phyloP scores from a whole-genome alignment of 352 stramenopile species.

The Phytopythium litorale region DNA sequence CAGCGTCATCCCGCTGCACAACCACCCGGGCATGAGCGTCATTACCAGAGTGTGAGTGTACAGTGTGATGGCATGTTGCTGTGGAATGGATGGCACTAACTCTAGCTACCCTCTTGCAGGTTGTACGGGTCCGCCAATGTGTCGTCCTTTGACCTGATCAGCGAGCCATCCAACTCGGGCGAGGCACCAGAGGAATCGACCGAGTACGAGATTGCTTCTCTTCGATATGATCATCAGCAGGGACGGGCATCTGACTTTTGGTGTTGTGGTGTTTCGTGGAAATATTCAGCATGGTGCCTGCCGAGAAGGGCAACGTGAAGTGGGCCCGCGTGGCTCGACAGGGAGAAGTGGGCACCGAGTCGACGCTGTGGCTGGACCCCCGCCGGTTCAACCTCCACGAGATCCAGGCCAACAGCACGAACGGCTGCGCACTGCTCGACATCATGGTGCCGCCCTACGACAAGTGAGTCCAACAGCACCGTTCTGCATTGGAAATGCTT shows the following conservation, averaged over 20 bases:
- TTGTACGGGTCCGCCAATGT: slow-evolving; percentile 72
- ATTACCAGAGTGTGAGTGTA: slow-evolving; percentile 68
- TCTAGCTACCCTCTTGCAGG: slow-evolving; percentile 18
- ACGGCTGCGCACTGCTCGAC: slow-evolving; percentile 74
- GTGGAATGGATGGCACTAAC: neutral
- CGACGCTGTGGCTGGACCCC: slow-evolving; percentile 79
- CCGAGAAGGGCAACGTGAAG: slow-evolving; percentile 36
- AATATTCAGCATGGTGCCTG: slow-evolving; percentile 22
- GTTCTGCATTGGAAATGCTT: neutral
- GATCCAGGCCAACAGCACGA: slow-evolving; percentile 63
- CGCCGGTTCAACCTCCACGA: slow-evolving; percentile 82
- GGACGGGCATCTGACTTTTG: neutral
- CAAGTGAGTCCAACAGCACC: slow-evolving; percentile 38
- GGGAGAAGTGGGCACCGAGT: slow-evolving; percentile 46
- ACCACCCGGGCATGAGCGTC: slow-evolving; percentile 83
- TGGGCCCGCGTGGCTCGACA: slow-evolving; percentile 64
- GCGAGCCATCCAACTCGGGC: slow-evolving; percentile 31
- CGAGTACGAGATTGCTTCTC: neutral
- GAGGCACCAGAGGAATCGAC: slow-evolving; percentile 5
- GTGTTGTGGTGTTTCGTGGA: neutral
- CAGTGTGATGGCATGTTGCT: neutral
- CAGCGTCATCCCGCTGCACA: slow-evolving; percentile 71
- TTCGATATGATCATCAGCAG: too few species aligned
- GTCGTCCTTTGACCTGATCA: slow-evolving; percentile 69
- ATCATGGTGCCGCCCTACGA: slow-evolving; percentile 88